Conservation (phyloP, 2,329 filamentous ascomycete genomes). For the Ascochyta lentis region DNA sequence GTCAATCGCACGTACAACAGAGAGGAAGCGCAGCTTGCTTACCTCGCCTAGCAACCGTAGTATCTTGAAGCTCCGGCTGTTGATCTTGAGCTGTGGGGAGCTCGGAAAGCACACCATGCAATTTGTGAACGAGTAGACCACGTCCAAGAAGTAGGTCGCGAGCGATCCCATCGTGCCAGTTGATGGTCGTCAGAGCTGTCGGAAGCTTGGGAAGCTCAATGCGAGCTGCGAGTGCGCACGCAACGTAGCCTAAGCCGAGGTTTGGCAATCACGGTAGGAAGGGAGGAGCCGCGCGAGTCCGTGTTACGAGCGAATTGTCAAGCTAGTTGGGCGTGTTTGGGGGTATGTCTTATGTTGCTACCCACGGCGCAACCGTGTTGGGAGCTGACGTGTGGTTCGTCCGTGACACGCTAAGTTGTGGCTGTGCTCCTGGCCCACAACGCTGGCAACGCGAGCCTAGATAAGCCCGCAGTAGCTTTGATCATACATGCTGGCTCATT, state of each 20-base stretch:
- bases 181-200: slow-evolving; percentile 21
- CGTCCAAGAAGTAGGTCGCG: slow-evolving; percentile 75
- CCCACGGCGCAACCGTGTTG: slow-evolving; percentile 17
- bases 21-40: slow-evolving; percentile 37
- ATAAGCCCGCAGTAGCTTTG: neutral
- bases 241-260: slow-evolving; percentile 1
- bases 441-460: neutral
- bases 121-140: slow-evolving; percentile 89
- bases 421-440: slow-evolving; percentile 5
- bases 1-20: neutral
- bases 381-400: slow-evolving; percentile 19
- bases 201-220: slow-evolving; percentile 26
- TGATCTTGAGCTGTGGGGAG: slow-evolving; percentile 93
- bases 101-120: slow-evolving; percentile 97
- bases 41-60: slow-evolving; percentile 91
- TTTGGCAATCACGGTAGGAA: neutral
- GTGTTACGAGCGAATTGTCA: slow-evolving; percentile 2
- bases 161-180: slow-evolving; percentile 41
- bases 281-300: neutral
- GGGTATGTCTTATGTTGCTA: slow-evolving; percentile 10
- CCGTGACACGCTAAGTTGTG: slow-evolving; percentile 16
- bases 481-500: too few relatives aligned
- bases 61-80: slow-evolving; percentile 94
- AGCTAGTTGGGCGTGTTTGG: slow-evolving; percentile 3
- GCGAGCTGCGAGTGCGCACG: slow-evolving; percentile 16